Conservation (phyloP, 805 yeast genomes). For the Cyberlindnera japonica region DNA sequence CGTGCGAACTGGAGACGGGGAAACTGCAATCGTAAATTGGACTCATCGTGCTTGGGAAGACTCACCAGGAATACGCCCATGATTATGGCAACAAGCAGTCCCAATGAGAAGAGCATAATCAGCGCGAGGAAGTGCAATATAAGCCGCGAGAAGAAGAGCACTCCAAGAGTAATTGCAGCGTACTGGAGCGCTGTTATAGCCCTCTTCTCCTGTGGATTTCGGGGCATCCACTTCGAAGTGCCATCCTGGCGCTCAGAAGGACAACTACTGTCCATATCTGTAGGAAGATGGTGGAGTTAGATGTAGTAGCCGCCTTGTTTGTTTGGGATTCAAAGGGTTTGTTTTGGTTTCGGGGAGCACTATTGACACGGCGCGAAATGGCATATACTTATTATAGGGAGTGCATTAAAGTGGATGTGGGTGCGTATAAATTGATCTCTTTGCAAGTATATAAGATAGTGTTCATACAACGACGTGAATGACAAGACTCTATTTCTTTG, state of each 20-base stretch:
- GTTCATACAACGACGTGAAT: too few relatives aligned
- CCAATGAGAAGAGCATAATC: constrained; percentile 1
- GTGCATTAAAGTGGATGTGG: too few relatives aligned
- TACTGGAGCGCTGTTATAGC: not conserved
- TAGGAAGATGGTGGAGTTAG: too few relatives aligned
- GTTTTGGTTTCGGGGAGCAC: not conserved
- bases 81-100: not conserved
- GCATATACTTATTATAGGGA: too few relatives aligned
- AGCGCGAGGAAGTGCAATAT: constrained; percentile 9
- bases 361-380: not conserved
- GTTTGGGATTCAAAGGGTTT: too few relatives aligned
- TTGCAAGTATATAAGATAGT: too few relatives aligned
- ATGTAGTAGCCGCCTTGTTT: too few relatives aligned
- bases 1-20: constrained; percentile 28
- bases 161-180: constrained; percentile 7
- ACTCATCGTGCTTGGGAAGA: constrained; percentile 11
- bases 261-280: too few relatives aligned
- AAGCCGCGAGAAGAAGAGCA: constrained; percentile 8
- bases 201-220: not conserved
- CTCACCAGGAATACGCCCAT: constrained; percentile 3
- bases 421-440: too few relatives aligned
- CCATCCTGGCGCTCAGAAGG: too few relatives aligned
- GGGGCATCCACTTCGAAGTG: not conserved
- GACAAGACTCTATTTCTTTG: constrained; percentile 3
- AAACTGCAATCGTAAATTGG: constrained; percentile 10